These are phyloP conservation scores for Camelina neglecta DNA, from an alignment of 345 rosid genomes.

Conservation along the genomic window DNA sequence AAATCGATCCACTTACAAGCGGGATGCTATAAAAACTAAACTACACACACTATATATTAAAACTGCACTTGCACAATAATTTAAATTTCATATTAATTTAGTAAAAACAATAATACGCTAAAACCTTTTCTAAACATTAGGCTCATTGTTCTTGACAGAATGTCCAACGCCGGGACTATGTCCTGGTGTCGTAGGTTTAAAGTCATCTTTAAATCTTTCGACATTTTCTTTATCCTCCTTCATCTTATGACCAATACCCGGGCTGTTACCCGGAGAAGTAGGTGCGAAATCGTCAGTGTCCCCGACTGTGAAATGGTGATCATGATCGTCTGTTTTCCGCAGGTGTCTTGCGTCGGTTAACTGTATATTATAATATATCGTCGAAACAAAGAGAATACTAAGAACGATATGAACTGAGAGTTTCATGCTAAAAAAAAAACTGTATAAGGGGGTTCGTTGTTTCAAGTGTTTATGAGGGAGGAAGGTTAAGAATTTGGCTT, in stretches of 20 bases:
- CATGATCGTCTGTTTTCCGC: conserved; percentile 8
- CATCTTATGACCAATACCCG: conserved; percentile 51
- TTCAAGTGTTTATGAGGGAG: conserved; percentile 21
- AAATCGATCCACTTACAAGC: conserved; percentile 30
- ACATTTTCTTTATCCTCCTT: conserved; percentile 1
- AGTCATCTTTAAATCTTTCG: conserved; percentile 38
- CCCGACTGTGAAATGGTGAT: conserved; percentile 30
- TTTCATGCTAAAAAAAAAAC: conserved; percentile 2
- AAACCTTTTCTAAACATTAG: conserved; percentile 39
- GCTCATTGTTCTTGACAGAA: conserved; percentile 33
- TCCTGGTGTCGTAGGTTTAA: conserved; percentile 47
- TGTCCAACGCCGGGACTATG: conserved; percentile 43
- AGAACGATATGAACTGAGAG: conserved; percentile 23
- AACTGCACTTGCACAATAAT: conserved; percentile 17
- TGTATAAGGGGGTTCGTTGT: background rate
- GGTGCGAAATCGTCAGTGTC: conserved; percentile 45
- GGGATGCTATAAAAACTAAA: conserved; percentile 12
- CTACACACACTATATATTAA: conserved; percentile 10
- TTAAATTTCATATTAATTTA: conserved; percentile 9
- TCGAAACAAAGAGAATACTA: conserved; percentile 16
- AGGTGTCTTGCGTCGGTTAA: conserved; percentile 30
- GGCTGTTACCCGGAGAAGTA: conserved; percentile 52
- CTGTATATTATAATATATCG: conserved; percentile 7
- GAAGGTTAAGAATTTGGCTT: conserved; percentile 26
- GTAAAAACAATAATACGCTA: conserved; percentile 11